Evolutionary conservation across 805 yeast species (phyloP).

Genomic region (Suhomyces xylopsoci): DNA sequence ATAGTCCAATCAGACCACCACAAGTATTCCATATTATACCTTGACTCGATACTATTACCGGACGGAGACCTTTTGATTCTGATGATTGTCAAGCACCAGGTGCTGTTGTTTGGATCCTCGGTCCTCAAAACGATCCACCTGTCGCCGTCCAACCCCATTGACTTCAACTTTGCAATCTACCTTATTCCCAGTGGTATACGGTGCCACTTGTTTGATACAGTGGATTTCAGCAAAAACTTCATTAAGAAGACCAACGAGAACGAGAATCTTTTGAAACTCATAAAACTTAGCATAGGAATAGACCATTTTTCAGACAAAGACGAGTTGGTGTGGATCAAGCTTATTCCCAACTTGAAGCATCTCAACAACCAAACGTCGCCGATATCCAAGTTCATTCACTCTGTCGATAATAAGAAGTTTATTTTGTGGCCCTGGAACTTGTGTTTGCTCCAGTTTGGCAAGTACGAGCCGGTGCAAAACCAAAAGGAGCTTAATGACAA

Average conservation of each 20-base stretch:
- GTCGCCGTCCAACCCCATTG: slow-evolving; percentile 3
- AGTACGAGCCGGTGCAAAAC: slow-evolving; percentile 13
- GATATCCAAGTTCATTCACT: slow-evolving; percentile 54
- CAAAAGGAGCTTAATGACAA: background rate
- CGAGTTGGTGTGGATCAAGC: slow-evolving; percentile 55
- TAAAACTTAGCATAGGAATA: slow-evolving; percentile 35
- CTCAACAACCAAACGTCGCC: slow-evolving; percentile 66
- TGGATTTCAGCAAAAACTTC: slow-evolving; percentile 17
- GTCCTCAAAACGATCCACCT: slow-evolving; percentile 10
- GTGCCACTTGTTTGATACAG: slow-evolving; percentile 40
- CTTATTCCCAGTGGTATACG: slow-evolving; percentile 42
- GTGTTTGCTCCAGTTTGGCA: slow-evolving; percentile 56
- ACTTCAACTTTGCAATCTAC: slow-evolving; percentile 33
- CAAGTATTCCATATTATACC: slow-evolving; percentile 20
- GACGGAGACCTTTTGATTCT: slow-evolving; percentile 40
- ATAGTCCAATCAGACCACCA: slow-evolving; percentile 12
- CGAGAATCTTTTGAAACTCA: slow-evolving; percentile 27
- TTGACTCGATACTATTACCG: slow-evolving; percentile 37
- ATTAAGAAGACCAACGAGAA: slow-evolving; percentile 18
- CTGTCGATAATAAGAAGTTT: slow-evolving; percentile 51
- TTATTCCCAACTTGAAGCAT: slow-evolving; percentile 66
- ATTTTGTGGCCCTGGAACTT: slow-evolving; percentile 72
- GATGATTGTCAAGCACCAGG: slow-evolving; percentile 21
- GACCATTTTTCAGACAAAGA: slow-evolving; percentile 17
- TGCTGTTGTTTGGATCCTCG: slow-evolving; percentile 26